A percentile compares a stretch with the other conserved stretches of the same genome.
Conservation (phyloP, 306 rosid genomes). For the Rosa lucieae region DNA sequence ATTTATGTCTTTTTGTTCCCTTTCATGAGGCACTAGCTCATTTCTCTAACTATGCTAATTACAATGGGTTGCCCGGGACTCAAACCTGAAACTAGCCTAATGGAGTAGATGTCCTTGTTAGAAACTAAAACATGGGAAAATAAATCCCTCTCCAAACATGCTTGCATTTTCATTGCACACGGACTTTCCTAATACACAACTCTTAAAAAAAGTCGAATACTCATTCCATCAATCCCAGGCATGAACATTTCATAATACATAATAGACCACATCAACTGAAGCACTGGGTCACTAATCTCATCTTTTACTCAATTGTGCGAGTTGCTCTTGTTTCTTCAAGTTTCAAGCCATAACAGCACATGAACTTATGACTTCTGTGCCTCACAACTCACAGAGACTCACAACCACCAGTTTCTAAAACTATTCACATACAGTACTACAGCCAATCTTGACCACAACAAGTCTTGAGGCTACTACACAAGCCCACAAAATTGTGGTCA, state of each 20-base stretch:
- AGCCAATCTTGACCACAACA: slow-evolving; percentile 33
- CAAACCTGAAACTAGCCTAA: background rate
- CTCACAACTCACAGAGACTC: slow-evolving; percentile 9
- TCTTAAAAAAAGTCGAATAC: background rate
- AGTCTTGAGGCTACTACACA: slow-evolving; percentile 23
- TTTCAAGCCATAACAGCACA: background rate
- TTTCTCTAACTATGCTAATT: background rate
- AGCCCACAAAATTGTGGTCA: slow-evolving; percentile 36
- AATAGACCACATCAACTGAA: background rate
- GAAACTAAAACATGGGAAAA: background rate
- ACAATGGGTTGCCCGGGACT: background rate
- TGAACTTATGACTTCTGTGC: background rate
- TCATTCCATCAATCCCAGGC: background rate
- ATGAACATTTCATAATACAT: background rate
- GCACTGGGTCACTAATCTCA: background rate
- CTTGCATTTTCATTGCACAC: background rate
- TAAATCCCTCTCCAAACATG: background rate
- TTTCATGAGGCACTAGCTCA: background rate
- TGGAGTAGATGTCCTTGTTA: background rate
- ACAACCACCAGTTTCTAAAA: slow-evolving; percentile 10
- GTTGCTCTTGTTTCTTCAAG: background rate
- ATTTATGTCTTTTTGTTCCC: background rate
- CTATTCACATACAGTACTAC: slow-evolving; percentile 1
- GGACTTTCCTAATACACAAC: background rate
- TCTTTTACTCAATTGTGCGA: background rate